A percentile compares a stretch with the other conserved stretches of the same genome.
These are phyloP conservation scores for Neoscytalidium dimidiatum DNA, from an alignment of 2,329 filamentous ascomycete genomes.

Conservation along the genomic window DNA sequence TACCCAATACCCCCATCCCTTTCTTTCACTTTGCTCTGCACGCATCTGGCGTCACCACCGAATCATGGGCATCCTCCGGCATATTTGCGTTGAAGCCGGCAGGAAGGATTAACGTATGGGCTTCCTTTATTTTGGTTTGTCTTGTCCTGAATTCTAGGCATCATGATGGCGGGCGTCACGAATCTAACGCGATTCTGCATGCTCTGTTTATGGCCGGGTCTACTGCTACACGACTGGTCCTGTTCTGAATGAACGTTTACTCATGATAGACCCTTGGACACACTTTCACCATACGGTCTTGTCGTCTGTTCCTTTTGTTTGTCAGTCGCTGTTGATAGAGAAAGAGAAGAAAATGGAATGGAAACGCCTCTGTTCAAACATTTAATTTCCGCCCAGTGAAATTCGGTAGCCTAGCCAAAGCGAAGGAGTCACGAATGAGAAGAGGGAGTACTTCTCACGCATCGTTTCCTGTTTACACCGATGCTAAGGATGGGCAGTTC, in stretches of 20 bases:
- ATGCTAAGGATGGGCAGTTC: too few species aligned
- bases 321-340: not conserved
- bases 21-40: not conserved
- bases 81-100: not conserved
- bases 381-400: too few species aligned
- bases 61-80: not conserved
- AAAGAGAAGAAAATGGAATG: constrained; percentile 1
- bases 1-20: not conserved
- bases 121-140: not conserved
- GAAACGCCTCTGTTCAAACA: not conserved
- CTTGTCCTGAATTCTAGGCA: not conserved
- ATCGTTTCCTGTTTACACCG: too few species aligned
- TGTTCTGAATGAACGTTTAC: too few species aligned
- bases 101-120: not conserved
- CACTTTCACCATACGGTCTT: too few species aligned
- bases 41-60: not conserved
- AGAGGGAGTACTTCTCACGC: too few species aligned
- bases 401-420: too few species aligned
- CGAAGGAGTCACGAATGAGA: too few species aligned
- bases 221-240: too few species aligned
- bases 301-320: not conserved
- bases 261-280: too few species aligned
- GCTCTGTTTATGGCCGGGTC: too few species aligned
- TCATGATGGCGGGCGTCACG: not conserved
- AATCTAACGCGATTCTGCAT: not conserved